Percentiles rank a stretch among this genome's conserved stretches.
phyloP scores from a whole-genome alignment of 202 grass and related monocot genomes.

The Miscanthus sacchariflorus region DNA sequence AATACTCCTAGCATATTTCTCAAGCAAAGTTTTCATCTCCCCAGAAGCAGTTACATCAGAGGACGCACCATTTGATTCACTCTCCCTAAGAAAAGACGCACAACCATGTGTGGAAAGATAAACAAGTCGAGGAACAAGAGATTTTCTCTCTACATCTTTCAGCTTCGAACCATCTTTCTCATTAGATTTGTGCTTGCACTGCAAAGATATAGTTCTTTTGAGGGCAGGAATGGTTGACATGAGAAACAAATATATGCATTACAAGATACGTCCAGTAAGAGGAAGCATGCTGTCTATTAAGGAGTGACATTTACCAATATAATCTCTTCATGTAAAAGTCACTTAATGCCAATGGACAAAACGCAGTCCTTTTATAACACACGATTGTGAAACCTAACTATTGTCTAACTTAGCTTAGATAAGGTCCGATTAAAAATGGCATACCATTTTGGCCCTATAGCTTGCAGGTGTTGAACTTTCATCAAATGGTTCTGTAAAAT shows the following conservation, averaged over 20 bases:
- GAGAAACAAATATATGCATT: background rate
- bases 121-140: slow-evolving; percentile 83
- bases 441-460: slow-evolving; percentile 75
- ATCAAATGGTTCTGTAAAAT: slow-evolving; percentile 75
- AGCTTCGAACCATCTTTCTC: slow-evolving; percentile 57
- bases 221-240: background rate
- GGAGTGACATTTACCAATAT: background rate
- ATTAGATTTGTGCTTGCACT: slow-evolving; percentile 66
- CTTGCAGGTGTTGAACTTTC: slow-evolving; percentile 55
- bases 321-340: background rate
- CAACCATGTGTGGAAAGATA: slow-evolving; percentile 74
- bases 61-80: slow-evolving; percentile 57
- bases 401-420: slow-evolving; percentile 13
- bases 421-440: slow-evolving; percentile 23
- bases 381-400: slow-evolving; percentile 22
- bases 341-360: slow-evolving; percentile 16
- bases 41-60: slow-evolving; percentile 52
- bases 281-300: background rate
- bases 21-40: slow-evolving; percentile 82
- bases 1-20: slow-evolving; percentile 89
- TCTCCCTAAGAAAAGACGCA: slow-evolving; percentile 55
- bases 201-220: slow-evolving; percentile 48
- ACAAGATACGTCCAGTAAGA: background rate
- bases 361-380: slow-evolving; percentile 8
- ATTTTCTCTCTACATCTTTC: slow-evolving; percentile 77